Conservation (phyloP, 2,329 filamentous ascomycete genomes). For the Teratosphaeria epicoccoides region DNA sequence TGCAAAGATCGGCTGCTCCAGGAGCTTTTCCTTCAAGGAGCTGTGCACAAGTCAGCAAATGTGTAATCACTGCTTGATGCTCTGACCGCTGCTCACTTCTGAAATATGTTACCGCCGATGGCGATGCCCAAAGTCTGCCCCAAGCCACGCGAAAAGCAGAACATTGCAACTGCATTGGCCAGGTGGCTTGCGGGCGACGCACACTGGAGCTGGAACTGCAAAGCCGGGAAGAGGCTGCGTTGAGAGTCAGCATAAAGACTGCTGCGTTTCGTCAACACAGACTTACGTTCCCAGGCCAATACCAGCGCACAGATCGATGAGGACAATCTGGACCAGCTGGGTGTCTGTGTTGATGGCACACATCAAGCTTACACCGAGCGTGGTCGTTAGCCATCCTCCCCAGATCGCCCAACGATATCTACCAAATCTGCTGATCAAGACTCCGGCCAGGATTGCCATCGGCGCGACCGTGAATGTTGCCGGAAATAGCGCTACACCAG, state of each 20-base stretch:
- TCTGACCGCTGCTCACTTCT: slow-evolving; percentile 32
- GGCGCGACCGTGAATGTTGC: slow-evolving; percentile 50
- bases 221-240: slow-evolving; percentile 49
- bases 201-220: slow-evolving; percentile 55
- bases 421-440: slow-evolving; percentile 46
- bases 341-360: slow-evolving; percentile 42
- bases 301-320: slow-evolving; percentile 49
- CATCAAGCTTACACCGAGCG: slow-evolving; percentile 48
- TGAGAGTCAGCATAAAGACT: background rate
- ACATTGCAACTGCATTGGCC: slow-evolving; percentile 53
- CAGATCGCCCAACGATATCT: slow-evolving; percentile 52
- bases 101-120: slow-evolving; percentile 58
- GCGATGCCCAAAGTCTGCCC: slow-evolving; percentile 58
- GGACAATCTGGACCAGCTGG: slow-evolving; percentile 43
- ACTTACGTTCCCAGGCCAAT: slow-evolving; percentile 44
- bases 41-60: background rate
- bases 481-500: slow-evolving; percentile 33
- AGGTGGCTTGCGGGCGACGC: slow-evolving; percentile 46
- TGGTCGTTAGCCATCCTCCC: slow-evolving; percentile 51
- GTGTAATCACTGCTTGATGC: background rate
- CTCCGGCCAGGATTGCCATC: slow-evolving; percentile 45
- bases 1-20: slow-evolving; percentile 2
- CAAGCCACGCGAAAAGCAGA: slow-evolving; percentile 55
- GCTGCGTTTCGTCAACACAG: background rate
- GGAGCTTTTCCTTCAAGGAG: background rate